These are phyloP conservation scores for Fusarium chaquense DNA, from an alignment of 2,329 filamentous ascomycete genomes.

Conservation along the genomic window DNA sequence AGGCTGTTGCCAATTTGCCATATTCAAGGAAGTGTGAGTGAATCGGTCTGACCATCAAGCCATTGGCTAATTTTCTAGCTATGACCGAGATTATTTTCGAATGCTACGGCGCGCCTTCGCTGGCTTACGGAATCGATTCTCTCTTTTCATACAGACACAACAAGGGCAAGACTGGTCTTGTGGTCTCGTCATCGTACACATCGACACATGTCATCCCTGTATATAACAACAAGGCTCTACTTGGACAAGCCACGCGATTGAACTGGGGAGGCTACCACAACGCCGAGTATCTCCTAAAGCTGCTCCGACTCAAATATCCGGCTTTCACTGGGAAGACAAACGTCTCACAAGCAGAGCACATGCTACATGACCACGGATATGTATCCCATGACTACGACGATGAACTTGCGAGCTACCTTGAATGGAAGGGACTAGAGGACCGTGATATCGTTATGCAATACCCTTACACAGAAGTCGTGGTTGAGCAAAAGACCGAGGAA, in stretches of 20 bases:
- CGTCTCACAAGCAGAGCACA: constrained; percentile 85
- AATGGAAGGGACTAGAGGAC: constrained; percentile 93
- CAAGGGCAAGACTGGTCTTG: constrained; percentile 84
- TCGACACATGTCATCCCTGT: constrained; percentile 97
- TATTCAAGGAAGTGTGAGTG: constrained; percentile 87
- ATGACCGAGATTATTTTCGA: constrained; percentile 99
- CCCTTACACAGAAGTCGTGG: constrained; percentile 90
- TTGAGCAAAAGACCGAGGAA: constrained; percentile 93
- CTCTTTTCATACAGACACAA: constrained; percentile 97
- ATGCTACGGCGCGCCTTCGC: constrained; percentile 89
- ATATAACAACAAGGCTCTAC: constrained; percentile 83
- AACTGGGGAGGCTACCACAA: constrained; percentile 96
- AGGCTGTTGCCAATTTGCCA: constrained; percentile 89
- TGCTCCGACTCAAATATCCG: constrained; percentile 92
- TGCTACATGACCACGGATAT: constrained; percentile 91
- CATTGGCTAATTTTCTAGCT: constrained; percentile 63
- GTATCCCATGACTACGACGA: constrained; percentile 84
- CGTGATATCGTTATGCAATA: constrained; percentile 91
- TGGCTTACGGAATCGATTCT: constrained; percentile 95
- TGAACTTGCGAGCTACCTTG: constrained; percentile 81
- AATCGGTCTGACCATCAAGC: not conserved
- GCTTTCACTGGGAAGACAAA: constrained; percentile 88
- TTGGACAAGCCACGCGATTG: constrained; percentile 86
- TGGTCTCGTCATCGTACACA: constrained; percentile 92
- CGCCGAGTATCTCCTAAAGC: constrained; percentile 90